Percentiles rank a stretch among this genome's conserved stretches.
These are phyloP conservation scores for Casuarina glauca DNA, from an alignment of 306 rosid genomes.

Conservation along the genomic window DNA sequence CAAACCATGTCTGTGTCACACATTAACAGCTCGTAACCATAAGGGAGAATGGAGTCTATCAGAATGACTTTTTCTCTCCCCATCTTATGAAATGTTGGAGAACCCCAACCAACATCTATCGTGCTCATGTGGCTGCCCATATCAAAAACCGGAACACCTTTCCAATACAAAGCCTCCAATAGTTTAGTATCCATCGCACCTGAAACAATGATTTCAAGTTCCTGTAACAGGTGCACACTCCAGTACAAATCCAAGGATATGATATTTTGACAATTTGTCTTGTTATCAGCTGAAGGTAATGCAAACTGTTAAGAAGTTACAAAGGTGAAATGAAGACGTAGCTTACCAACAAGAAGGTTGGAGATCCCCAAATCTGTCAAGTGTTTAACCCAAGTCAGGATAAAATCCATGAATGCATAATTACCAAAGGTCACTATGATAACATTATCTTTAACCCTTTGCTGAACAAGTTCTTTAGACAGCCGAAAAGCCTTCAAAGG, in stretches of 20 bases:
- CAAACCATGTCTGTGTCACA: constrained; percentile 99
- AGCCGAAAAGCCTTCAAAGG: constrained; percentile 55
- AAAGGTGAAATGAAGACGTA: constrained; percentile 2
- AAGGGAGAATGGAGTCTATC: constrained; percentile 82
- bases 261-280: constrained; percentile 16
- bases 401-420: constrained; percentile 97
- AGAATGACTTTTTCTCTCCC: constrained; percentile 93
- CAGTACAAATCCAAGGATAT: constrained; percentile 6
- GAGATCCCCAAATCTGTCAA: constrained; percentile 70
- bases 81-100: constrained; percentile 96
- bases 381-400: constrained; percentile 89
- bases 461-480: constrained; percentile 69
- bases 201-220: constrained; percentile 41
- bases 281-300: constrained; percentile 14
- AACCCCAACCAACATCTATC: constrained; percentile 95
- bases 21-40: constrained; percentile 84
- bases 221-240: constrained; percentile 21
- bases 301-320: constrained; percentile 2
- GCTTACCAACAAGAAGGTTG: constrained; percentile 91
- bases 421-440: constrained; percentile 91
- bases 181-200: constrained; percentile 97
- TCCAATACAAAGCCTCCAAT: constrained; percentile 92
- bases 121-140: constrained; percentile 99
- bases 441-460: constrained; percentile 76
- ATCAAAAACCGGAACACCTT: constrained; percentile 92